These are phyloP conservation scores for Yarrowia sp. DNA, from an alignment of 805 yeast genomes.

Conservation along the genomic window DNA sequence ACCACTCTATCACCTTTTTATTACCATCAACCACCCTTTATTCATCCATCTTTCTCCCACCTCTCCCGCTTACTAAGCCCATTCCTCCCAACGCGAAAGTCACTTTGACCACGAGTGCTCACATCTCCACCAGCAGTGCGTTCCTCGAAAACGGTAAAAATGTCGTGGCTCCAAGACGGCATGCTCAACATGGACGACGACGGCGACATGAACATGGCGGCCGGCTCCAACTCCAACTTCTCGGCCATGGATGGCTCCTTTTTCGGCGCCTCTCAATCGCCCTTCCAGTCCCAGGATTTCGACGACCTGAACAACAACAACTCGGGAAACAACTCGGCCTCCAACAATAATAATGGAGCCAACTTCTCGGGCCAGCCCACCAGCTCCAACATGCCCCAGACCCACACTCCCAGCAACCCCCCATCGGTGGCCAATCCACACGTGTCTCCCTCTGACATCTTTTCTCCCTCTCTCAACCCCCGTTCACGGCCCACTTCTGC, in stretches of 20 bases:
- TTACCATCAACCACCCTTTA: too few species aligned
- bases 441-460: constrained; percentile 36
- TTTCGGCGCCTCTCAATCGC: constrained; percentile 34
- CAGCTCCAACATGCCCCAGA: constrained; percentile 31
- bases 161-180: constrained; percentile 39
- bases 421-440: constrained; percentile 7
- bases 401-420: constrained; percentile 19
- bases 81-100: constrained; percentile 34
- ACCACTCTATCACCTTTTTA: too few species aligned
- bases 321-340: neutral
- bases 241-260: constrained; percentile 35
- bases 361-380: constrained; percentile 33
- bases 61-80: neutral
- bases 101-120: constrained; percentile 14
- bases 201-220: constrained; percentile 33
- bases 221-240: constrained; percentile 22
- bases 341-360: neutral
- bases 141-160: constrained; percentile 1
- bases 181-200: constrained; percentile 39
- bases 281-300: constrained; percentile 38
- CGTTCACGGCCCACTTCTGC: constrained; percentile 31
- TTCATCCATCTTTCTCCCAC: neutral
- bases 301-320: constrained; percentile 16
- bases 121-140: neutral
- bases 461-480: constrained; percentile 33